Conservation (phyloP, 768 basidiomycete species). For the Galerina sulciceps region DNA sequence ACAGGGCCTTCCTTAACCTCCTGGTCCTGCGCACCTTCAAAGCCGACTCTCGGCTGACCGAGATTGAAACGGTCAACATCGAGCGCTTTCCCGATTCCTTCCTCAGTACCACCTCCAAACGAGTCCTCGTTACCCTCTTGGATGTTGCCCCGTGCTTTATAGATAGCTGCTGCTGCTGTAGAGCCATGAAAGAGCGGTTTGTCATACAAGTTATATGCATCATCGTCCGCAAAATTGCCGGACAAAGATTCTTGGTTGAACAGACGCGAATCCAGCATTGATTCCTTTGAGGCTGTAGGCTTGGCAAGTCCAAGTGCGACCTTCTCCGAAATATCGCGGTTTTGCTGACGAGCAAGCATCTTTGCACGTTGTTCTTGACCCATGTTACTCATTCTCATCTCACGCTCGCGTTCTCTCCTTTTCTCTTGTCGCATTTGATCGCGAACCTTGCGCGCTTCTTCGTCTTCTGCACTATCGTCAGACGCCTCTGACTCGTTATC, state of each 20-base stretch:
- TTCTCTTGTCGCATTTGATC: constrained; percentile 93
- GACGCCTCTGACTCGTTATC: constrained; percentile 59
- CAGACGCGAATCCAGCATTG: constrained; percentile 94
- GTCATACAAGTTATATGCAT: constrained; percentile 95
- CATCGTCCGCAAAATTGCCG: constrained; percentile 85
- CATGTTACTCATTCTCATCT: constrained; percentile 99
- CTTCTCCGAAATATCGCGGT: constrained; percentile 99
- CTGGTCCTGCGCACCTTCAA: constrained; percentile 88
- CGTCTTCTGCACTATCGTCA: constrained; percentile 70
- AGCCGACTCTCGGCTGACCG: constrained; percentile 82
- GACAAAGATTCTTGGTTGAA: constrained; percentile 96
- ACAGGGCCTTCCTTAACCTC: constrained; percentile 93
- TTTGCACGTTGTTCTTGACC: constrained; percentile 96
- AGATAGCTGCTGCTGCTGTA: constrained; percentile 98
- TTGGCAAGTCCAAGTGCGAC: constrained; percentile 97
- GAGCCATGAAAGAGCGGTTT: constrained; percentile 95
- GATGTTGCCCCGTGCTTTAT: constrained; percentile 92
- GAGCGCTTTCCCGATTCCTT: constrained; percentile 89
- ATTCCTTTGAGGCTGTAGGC: constrained; percentile 94
- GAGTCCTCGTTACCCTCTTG: constrained; percentile 86
- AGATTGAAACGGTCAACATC: constrained; percentile 94
- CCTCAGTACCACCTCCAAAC: constrained; percentile 94
- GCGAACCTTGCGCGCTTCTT: constrained; percentile 83
- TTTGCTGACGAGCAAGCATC: constrained; percentile 93
- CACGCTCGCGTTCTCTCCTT: constrained; percentile 90